Conservation (phyloP, 345 rosid genomes). For the Acer negundo region DNA sequence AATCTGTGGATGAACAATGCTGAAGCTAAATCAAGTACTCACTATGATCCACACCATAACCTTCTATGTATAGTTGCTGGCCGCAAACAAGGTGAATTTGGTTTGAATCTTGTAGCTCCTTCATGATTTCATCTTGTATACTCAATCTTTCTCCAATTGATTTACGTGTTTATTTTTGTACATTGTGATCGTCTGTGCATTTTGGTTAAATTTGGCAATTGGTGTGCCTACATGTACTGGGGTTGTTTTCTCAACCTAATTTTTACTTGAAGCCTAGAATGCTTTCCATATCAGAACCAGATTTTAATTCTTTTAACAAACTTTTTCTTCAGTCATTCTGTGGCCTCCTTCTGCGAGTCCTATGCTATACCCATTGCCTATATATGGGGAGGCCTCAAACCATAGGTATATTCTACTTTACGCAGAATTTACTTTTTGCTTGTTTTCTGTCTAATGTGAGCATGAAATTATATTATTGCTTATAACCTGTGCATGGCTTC, state of each 20-base stretch:
- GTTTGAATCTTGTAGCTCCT: background rate
- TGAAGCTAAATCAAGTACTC: conserved; percentile 76
- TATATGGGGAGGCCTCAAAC: conserved; percentile 92
- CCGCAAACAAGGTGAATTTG: conserved; percentile 65
- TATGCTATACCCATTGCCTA: conserved; percentile 78
- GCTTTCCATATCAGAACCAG: conserved; percentile 1
- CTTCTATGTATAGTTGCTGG: conserved; percentile 76
- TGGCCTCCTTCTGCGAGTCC: conserved; percentile 96
- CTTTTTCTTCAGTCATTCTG: conserved; percentile 52
- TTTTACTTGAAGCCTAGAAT: background rate
- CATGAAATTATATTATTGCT: background rate
- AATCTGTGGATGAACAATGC: conserved; percentile 93
- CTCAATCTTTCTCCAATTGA: background rate
- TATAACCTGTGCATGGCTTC: background rate
- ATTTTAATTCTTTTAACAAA: conserved; percentile 2
- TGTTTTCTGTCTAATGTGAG: background rate
- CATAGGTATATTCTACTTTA: conserved; percentile 67
- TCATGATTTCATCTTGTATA: conserved; percentile 8
- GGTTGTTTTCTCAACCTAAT: background rate
- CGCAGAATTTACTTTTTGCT: conserved; percentile 12
- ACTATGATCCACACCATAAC: conserved; percentile 94
- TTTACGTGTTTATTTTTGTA: background rate
- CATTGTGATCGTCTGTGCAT: background rate
- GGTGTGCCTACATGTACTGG: background rate
- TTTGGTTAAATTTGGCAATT: background rate